Conservation (phyloP, 305 asterid species). For the Fraxinus baroniana region DNA sequence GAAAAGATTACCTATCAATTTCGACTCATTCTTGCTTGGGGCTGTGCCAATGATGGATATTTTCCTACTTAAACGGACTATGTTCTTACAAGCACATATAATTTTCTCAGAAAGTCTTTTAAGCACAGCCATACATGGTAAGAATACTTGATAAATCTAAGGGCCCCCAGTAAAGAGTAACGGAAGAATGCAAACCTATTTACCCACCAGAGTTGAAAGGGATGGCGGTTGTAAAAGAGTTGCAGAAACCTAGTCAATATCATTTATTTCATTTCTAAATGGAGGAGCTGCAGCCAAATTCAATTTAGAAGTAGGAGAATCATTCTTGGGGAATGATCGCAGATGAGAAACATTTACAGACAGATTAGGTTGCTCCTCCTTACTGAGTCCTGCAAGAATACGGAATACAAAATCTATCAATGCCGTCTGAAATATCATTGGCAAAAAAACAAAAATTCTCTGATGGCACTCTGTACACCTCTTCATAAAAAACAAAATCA, state of each 20-base stretch:
- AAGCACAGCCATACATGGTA: background rate
- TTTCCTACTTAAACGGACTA: background rate
- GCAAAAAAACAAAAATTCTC: constrained; percentile 3
- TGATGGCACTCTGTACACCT: constrained; percentile 19
- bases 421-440: constrained; percentile 44
- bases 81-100: background rate
- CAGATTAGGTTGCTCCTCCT: constrained; percentile 45
- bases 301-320: constrained; percentile 42
- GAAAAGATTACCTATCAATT: background rate
- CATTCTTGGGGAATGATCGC: constrained; percentile 36
- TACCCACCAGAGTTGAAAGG: constrained; percentile 38
- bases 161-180: background rate
- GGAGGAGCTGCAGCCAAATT: constrained; percentile 39
- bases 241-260: constrained; percentile 36
- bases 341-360: constrained; percentile 41
- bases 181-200: constrained; percentile 34
- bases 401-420: constrained; percentile 38
- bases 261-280: constrained; percentile 46
- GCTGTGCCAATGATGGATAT: background rate
- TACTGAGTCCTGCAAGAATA: constrained; percentile 49
- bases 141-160: constrained; percentile 7
- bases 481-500: background rate
- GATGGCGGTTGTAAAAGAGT: constrained; percentile 31
- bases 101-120: background rate
- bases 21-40: background rate